A percentile compares a stretch with the other conserved stretches of the same genome.
Evolutionary conservation across 108 stramenopile genomes (phyloP).

Genomic region (Craspedostauros australis): DNA sequence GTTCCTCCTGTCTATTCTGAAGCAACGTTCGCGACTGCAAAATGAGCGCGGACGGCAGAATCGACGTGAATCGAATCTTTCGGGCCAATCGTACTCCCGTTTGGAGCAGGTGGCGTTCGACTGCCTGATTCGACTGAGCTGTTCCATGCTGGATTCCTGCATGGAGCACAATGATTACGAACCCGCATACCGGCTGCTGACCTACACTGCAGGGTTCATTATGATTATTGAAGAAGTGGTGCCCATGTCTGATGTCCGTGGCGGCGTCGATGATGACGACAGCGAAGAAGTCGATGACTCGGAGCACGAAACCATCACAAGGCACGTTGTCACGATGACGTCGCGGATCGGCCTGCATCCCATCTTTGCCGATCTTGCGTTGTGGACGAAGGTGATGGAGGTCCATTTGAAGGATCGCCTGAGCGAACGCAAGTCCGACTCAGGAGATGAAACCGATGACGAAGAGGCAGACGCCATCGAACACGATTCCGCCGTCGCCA

Average conservation of each 20-base stretch:
- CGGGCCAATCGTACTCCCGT: slow-evolving; percentile 42
- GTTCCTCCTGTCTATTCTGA: slow-evolving; percentile 64
- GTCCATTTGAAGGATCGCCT: slow-evolving; percentile 41
- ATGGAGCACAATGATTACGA: slow-evolving; percentile 70
- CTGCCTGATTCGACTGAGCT: slow-evolving; percentile 63
- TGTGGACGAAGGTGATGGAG: slow-evolving; percentile 68
- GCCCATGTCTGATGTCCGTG: slow-evolving; percentile 4
- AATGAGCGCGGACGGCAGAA: slow-evolving; percentile 30
- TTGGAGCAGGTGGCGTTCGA: slow-evolving; percentile 62
- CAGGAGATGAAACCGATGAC: slow-evolving; percentile 27
- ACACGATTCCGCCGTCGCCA: slow-evolving; percentile 78
- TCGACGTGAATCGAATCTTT: slow-evolving; percentile 25
- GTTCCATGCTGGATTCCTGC: slow-evolving; percentile 79
- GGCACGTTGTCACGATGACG: slow-evolving; percentile 60
- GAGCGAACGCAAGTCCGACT: slow-evolving; percentile 30
- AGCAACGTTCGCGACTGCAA: slow-evolving; percentile 57
- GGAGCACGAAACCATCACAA: slow-evolving; percentile 1
- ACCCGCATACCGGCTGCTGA: slow-evolving; percentile 64
- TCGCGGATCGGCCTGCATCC: slow-evolving; percentile 66
- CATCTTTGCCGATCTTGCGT: slow-evolving; percentile 70
- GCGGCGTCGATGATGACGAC: slow-evolving; percentile 8
- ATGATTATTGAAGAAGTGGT: slow-evolving; percentile 24
- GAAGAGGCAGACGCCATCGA: slow-evolving; percentile 44
- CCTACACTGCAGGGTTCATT: slow-evolving; percentile 71
- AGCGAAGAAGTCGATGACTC: slow-evolving; percentile 1